Percentiles rank a stretch among this genome's conserved stretches.
phyloP scores from a whole-genome alignment of 805 yeast genomes.

The Barnettozyma sp. region DNA sequence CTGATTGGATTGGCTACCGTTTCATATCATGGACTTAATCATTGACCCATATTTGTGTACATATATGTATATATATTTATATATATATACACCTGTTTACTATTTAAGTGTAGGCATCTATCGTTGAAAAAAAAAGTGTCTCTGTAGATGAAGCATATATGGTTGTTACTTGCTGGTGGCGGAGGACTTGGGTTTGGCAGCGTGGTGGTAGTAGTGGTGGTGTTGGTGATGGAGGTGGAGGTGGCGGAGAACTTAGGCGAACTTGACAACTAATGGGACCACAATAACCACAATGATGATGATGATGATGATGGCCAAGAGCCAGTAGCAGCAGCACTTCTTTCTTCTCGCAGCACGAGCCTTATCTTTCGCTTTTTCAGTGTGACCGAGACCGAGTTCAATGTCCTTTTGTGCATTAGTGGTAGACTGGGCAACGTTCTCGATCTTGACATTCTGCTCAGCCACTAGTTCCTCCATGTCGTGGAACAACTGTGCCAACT shows the following conservation, averaged over 20 bases:
- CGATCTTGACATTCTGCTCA: conserved; percentile 87
- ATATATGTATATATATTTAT: too few species aligned
- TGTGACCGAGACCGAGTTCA: conserved; percentile 92
- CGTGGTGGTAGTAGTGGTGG: too few species aligned
- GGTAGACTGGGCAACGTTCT: conserved; percentile 75
- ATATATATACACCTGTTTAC: background rate
- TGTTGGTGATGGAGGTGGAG: too few species aligned
- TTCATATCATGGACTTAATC: conserved; percentile 24
- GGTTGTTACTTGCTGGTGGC: too few species aligned
- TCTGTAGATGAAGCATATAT: too few species aligned
- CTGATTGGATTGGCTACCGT: conserved; percentile 21
- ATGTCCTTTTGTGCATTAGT: conserved; percentile 81
- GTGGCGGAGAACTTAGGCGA: too few species aligned
- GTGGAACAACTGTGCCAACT: conserved; percentile 86
- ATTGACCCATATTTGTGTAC: conserved; percentile 23
- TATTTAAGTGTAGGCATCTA: background rate
- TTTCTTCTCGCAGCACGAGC: conserved; percentile 89
- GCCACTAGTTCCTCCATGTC: conserved; percentile 96
- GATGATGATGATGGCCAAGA: conserved; percentile 49
- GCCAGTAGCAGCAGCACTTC: conserved; percentile 78
- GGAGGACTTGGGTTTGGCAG: too few species aligned
- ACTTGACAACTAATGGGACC: conserved; percentile 28
- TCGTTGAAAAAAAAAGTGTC: background rate
- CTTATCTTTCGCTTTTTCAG: conserved; percentile 78
- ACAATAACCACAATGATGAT: conserved; percentile 67